Conservation (phyloP, 2,329 filamentous ascomycete genomes). For the Alternaria panax region DNA sequence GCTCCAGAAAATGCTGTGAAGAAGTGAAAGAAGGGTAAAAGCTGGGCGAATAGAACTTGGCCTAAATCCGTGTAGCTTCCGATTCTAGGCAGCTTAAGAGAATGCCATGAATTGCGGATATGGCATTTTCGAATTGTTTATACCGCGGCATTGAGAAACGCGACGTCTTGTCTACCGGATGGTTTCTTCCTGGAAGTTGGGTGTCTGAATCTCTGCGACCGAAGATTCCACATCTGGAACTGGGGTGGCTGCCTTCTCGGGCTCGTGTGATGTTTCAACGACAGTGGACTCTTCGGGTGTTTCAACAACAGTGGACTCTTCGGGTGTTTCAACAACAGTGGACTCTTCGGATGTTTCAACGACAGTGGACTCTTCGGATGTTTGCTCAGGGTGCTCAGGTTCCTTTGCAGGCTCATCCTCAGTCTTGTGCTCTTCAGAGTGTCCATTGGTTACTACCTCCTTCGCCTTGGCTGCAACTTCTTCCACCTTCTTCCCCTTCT, state of each 20-base stretch:
- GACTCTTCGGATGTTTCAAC: constrained; percentile 11
- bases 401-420: constrained; percentile 22
- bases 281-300: constrained; percentile 14
- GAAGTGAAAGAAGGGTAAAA: constrained; percentile 24
- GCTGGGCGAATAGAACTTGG: not conserved
- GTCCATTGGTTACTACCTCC: constrained; percentile 40
- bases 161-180: constrained; percentile 27
- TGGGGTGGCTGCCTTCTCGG: constrained; percentile 20
- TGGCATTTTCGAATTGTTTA: not conserved
- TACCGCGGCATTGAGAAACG: not conserved
- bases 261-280: constrained; percentile 11
- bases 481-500: constrained; percentile 48
- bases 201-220: constrained; percentile 34
- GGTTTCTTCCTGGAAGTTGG: constrained; percentile 30
- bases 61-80: constrained; percentile 1
- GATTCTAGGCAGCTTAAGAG: not conserved
- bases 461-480: constrained; percentile 46
- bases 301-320: too few species aligned
- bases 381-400: constrained; percentile 13
- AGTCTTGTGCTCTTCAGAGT: constrained; percentile 20
- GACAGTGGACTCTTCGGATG: constrained; percentile 11
- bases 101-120: not conserved
- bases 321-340: too few species aligned
- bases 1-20: constrained; percentile 49
- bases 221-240: constrained; percentile 32